These are phyloP conservation scores for Nitzschia putrida DNA, from an alignment of 108 stramenopile genomes.

Conservation along the genomic window DNA sequence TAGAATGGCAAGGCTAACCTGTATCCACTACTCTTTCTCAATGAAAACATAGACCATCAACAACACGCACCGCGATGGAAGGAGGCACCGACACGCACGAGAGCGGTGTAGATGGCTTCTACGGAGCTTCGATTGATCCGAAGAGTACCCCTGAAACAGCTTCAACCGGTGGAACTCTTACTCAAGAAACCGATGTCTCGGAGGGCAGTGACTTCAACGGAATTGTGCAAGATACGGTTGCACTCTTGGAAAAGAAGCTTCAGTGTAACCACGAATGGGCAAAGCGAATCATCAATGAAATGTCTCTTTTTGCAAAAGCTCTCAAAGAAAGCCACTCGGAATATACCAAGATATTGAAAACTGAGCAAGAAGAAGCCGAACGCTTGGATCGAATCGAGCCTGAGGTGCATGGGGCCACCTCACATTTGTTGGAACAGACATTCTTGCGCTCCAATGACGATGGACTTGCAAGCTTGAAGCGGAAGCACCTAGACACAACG, in stretches of 20 bases:
- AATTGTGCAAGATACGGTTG: not conserved
- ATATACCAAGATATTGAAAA: constrained; percentile 39
- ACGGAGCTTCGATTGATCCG: too few species aligned
- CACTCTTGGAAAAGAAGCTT: constrained; percentile 11
- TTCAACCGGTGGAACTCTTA: too few species aligned
- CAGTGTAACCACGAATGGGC: constrained; percentile 25
- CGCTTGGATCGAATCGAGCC: constrained; percentile 58
- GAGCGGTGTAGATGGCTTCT: too few species aligned
- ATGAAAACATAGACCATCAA: too few species aligned
- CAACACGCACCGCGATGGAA: too few species aligned
- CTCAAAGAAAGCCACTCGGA: constrained; percentile 36
- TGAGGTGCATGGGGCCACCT: constrained; percentile 44
- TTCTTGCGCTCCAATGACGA: not conserved
- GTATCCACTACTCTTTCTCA: too few species aligned
- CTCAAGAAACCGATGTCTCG: too few species aligned
- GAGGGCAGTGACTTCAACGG: too few species aligned
- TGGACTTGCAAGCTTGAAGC: not conserved
- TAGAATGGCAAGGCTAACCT: too few species aligned
- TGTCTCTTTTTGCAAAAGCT: constrained; percentile 42
- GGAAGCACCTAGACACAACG: not conserved
- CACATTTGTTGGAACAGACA: constrained; percentile 15
- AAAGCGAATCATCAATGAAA: constrained; percentile 46
- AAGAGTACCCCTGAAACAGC: too few species aligned
- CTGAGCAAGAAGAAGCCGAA: constrained; percentile 42
- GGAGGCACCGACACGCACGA: too few species aligned